Conservation (phyloP, 2,329 filamentous ascomycete genomes). For the Xylariaceae sp. region DNA sequence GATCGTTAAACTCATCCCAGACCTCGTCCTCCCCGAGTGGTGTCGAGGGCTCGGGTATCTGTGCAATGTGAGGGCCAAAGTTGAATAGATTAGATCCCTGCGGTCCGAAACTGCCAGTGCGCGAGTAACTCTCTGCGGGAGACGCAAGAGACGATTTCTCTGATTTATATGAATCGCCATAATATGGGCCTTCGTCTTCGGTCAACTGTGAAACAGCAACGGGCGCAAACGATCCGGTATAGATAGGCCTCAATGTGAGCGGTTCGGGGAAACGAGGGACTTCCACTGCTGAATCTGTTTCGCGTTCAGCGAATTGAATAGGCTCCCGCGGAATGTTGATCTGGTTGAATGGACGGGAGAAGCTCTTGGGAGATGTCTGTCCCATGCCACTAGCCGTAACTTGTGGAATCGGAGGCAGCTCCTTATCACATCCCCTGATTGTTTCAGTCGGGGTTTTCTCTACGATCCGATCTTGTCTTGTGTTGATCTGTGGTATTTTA, state of each 20-base stretch:
- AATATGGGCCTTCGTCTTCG: too few relatives aligned
- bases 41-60: slow-evolving; percentile 57
- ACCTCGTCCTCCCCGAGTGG: slow-evolving; percentile 76
- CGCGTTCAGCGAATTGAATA: slow-evolving; percentile 25
- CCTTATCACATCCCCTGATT: slow-evolving; percentile 45
- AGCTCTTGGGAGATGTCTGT: slow-evolving; percentile 63
- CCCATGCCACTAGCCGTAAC: slow-evolving; percentile 61
- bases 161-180: slow-evolving; percentile 1
- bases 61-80: slow-evolving; percentile 58
- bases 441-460: background rate
- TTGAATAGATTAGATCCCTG: slow-evolving; percentile 61
- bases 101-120: slow-evolving; percentile 52
- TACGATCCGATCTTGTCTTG: slow-evolving; percentile 5
- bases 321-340: slow-evolving; percentile 42
- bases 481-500: slow-evolving; percentile 12
- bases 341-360: slow-evolving; percentile 74
- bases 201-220: too few relatives aligned
- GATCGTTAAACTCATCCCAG: slow-evolving; percentile 90
- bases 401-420: slow-evolving; percentile 73
- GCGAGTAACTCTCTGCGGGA: slow-evolving; percentile 64
- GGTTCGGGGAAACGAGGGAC: slow-evolving; percentile 42
- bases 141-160: slow-evolving; percentile 67
- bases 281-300: slow-evolving; percentile 41
- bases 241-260: slow-evolving; percentile 37
- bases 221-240: slow-evolving; percentile 26